Evolutionary conservation across 192 early-diverging fungal species (phyloP), one percentile per base, ranked within the genome.

Genomic region (Powellomyces hirtus): DNA sequence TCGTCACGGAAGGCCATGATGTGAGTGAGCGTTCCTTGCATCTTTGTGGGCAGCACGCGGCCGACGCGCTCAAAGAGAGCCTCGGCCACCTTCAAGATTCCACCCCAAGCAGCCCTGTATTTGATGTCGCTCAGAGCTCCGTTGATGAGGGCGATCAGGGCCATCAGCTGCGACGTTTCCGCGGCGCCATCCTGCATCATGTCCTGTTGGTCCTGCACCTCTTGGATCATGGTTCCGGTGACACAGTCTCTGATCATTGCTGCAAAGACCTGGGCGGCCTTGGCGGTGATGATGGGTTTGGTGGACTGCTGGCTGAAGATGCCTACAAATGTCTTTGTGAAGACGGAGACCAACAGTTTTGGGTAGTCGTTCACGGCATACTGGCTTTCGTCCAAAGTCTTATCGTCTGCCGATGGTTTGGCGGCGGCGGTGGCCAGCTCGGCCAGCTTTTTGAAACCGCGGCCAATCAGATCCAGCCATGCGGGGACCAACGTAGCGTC

Each of bases 1-100:
- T 92, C 86, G 80, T 94, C 89, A 33, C 94, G 88, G 70, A 98
- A 84, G 27, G 85, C 86, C 38, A 90, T 83, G 13, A 96, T 72
- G 24, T 87, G 75, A 14, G 73, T 68, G 14, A 94, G 68, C 58
- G 88, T 74, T 7, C 63, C 75, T 26, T 86, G 79, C 71, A 92
- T 77, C 30, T 87, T 58, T 16, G 80, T 81, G 50, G 89, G 82
- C 11, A 86, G 78, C 38, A 67, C 66, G 35, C 74, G 77, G 44
- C 88, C 88, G 8, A 98, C 75, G n/a, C 88, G 79, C 46, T 78
- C 68, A 35, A 95, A 91, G 26, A 94, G 73, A 33, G 90, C 79
- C 50, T 89, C 91, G 42, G 88, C 69, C 16, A 97, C 79, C 29
- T 79, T 62, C 46, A 97, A 82, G 14, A 98, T 80, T n/a, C 86